phyloP scores from a whole-genome alignment of 768 basidiomycete genomes.

The Paxillus rubicundulus region DNA sequence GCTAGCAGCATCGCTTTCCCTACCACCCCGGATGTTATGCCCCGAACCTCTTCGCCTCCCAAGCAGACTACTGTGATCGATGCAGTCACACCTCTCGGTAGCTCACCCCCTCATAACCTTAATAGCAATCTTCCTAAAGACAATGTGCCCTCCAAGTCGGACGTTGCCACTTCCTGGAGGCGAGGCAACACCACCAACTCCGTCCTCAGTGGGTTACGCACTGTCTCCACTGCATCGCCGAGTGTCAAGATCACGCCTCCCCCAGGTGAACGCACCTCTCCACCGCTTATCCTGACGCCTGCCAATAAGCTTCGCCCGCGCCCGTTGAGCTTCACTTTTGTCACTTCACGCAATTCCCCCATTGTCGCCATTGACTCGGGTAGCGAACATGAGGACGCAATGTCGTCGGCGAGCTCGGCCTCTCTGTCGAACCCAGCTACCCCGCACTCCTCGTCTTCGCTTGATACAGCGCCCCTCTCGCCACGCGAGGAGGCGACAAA shows the following conservation, averaged over 20 bases:
- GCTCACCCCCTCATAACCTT: conserved; percentile 40
- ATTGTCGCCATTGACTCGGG: conserved; percentile 56
- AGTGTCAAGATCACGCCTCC: conserved; percentile 74
- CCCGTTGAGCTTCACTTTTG: conserved; percentile 60
- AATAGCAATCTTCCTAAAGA: conserved; percentile 24
- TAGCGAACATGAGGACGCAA: conserved; percentile 52
- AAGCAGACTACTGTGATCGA: conserved; percentile 66
- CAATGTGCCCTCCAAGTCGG: conserved; percentile 70
- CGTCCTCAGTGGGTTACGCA: conserved; percentile 62
- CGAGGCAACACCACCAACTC: conserved; percentile 70
- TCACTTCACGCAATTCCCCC: conserved; percentile 44
- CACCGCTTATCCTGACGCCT: conserved; percentile 41
- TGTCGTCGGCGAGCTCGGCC: conserved; percentile 57
- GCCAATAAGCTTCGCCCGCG: conserved; percentile 53
- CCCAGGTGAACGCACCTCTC: conserved; percentile 55
- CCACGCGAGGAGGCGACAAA: conserved; percentile 85
- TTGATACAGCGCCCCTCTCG: conserved; percentile 56
- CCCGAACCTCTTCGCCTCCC: conserved; percentile 42
- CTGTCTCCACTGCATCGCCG: conserved; percentile 52
- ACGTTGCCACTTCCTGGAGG: conserved; percentile 77
- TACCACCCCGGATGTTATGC: conserved; percentile 43
- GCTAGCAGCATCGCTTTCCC: conserved; percentile 40
- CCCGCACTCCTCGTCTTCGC: conserved; percentile 66
- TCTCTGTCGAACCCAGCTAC: conserved; percentile 75
- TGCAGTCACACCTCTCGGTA: conserved; percentile 69